Percentiles rank a stretch among this genome's conserved stretches.
phyloP scores from a whole-genome alignment of 371 early-diverging fungal genomes.

The Lichtheimia ramosa region DNA sequence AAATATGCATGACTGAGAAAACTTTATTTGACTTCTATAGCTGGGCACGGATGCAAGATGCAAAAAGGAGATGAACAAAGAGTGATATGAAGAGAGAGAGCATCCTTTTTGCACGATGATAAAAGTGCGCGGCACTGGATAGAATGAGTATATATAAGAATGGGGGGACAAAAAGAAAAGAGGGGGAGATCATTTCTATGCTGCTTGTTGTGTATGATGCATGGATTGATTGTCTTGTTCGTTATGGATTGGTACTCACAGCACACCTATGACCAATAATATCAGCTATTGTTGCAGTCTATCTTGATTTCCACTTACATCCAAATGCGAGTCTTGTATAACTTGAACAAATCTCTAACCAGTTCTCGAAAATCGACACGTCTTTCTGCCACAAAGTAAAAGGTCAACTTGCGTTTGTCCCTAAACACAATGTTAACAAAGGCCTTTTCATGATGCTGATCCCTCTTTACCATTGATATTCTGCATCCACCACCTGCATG shows the following conservation, averaged over 20 bases:
- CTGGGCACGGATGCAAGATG: no score
- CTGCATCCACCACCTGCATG: slow-evolving; percentile 97
- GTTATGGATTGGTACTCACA: slow-evolving; percentile 2
- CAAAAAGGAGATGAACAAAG: no score
- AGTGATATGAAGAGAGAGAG: no score
- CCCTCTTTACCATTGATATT: slow-evolving; percentile 87
- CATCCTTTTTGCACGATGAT: no score
- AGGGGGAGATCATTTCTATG: not conserved
- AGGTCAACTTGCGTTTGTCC: slow-evolving; percentile 95
- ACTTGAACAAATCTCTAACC: slow-evolving; percentile 97
- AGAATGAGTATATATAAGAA: no score
- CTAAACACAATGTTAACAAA: slow-evolving; percentile 25
- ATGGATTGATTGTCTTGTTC: not conserved
- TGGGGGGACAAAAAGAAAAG: not conserved
- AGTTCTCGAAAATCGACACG: slow-evolving; percentile 98
- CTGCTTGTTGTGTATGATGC: not conserved
- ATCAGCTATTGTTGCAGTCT: not conserved
- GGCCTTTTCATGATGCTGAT: not conserved
- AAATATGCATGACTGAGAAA: no score
- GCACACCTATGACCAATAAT: slow-evolving; percentile 1
- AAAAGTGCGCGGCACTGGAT: no score
- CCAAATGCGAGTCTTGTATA: slow-evolving; percentile 99
- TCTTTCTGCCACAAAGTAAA: slow-evolving; percentile 93
- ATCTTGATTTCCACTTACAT: slow-evolving; percentile 66
- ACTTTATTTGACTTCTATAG: no score